Base-by-base conservation (phyloP, 129 eudicot species). In the Artemisia annua region DNA sequence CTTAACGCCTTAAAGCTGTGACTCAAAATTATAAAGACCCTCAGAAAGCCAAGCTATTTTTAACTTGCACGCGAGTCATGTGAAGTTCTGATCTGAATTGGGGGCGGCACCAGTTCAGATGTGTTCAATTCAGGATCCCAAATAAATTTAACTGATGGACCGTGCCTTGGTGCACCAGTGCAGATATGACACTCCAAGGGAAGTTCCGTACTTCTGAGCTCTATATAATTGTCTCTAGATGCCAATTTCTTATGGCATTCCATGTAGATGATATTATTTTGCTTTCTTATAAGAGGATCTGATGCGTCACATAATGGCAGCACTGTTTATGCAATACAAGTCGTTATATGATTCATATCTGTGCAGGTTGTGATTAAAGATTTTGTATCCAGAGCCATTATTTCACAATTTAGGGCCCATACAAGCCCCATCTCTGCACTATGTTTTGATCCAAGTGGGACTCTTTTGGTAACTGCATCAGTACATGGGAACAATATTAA, bases 391-490 rank as follows among this genome's bases (percentile, higher is more conserved):
- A 66, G 78, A 69, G 94, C 87, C 54, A 81, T 88, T 61, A 60
- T 95, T n/a, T 84, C 97, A 17, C 97, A 95, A 70, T 95, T 95
- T 79, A 85, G 87, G 87, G 97, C 99, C 24, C 99, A 95, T 56
- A 74, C 88, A 20, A 95, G 95, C 79, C 95, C 99, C 51, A 85
- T 95, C 58, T 90, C 96, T 79, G 96, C 96, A 66, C 81, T 95
- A 5, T 95, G 96, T 80, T 95, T 95, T 82, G 99, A 95, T 75
- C 99, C 94, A 15, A 95, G 99, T 77, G 99, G 99, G 79, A 91
- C 97, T 53, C 96, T 95, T 61, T 82, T 95, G 69, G 97, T 95
- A 39, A 95, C 97, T 54, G 97, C 99, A 64, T 95, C 99, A 17
- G 80, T 91, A 67, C 83, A 88, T 63, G 99, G 99, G 50, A 88